A percentile compares a stretch with the other conserved stretches of the same genome.
These are phyloP conservation scores for Gnetum montanum DNA, from an alignment of 75 land plant species.

Conservation along the genomic window DNA sequence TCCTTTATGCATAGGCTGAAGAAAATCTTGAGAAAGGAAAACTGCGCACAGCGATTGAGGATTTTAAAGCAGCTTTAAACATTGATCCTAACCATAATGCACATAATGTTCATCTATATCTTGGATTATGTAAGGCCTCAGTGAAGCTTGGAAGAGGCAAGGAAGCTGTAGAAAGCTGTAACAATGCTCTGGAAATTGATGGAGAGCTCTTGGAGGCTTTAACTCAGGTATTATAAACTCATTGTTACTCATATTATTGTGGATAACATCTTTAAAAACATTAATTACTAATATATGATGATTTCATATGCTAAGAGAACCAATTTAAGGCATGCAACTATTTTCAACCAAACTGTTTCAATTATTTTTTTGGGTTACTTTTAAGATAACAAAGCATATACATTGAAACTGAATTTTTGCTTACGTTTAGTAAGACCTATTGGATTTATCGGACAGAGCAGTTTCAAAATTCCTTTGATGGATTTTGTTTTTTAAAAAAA, in stretches of 20 bases:
- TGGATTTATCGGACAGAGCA: too few species aligned
- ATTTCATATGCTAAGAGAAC: too few species aligned
- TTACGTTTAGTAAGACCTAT: too few species aligned
- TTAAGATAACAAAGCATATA: too few species aligned
- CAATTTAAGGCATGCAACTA: too few species aligned
- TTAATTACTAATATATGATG: too few species aligned
- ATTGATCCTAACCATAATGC: conserved; percentile 75
- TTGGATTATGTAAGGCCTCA: conserved; percentile 80
- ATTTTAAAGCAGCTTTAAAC: conserved; percentile 66
- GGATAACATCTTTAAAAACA: neutral
- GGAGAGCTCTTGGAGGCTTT: conserved; percentile 78
- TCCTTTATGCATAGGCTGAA: conserved; percentile 57
- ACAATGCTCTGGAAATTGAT: conserved; percentile 67
- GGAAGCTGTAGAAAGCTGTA: conserved; percentile 78
- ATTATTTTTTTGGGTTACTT: too few species aligned
- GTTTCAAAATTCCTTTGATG: too few species aligned
- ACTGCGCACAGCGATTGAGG: conserved; percentile 84
- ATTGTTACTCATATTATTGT: too few species aligned
- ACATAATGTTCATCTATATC: conserved; percentile 79
- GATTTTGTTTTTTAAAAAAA: too few species aligned
- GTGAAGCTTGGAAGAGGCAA: conserved; percentile 96
- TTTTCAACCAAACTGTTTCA: too few species aligned
- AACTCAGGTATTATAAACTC: conserved; percentile 61
- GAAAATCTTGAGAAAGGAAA: conserved; percentile 83
- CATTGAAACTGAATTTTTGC: too few species aligned